Conservation (phyloP, 306 rosid species). For the Cucurbita maxima region DNA sequence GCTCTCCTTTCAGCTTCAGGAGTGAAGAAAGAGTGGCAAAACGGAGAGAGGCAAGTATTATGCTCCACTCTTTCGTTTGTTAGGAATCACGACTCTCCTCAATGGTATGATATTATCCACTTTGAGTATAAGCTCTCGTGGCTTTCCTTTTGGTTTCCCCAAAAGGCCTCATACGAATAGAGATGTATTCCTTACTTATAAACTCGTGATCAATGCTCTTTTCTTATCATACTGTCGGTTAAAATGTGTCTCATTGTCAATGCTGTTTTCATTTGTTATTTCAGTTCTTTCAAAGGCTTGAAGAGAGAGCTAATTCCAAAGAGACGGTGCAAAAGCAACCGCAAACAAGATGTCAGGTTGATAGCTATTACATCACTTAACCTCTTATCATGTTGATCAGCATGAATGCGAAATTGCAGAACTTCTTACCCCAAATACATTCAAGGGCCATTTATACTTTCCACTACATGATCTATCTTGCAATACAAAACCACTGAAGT, state of each 20-base stretch:
- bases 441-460: background rate
- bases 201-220: too few relatives aligned
- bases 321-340: constrained; percentile 36
- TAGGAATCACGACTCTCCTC: too few relatives aligned
- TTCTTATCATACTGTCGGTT: too few relatives aligned
- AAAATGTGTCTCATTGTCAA: background rate
- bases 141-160: too few relatives aligned
- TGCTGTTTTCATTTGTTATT: constrained; percentile 6
- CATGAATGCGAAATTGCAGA: background rate
- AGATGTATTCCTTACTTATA: too few relatives aligned
- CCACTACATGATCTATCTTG: background rate
- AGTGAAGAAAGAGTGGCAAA: constrained; percentile 89
- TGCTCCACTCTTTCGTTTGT: background rate
- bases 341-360: constrained; percentile 43
- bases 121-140: too few relatives aligned
- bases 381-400: background rate
- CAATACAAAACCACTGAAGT: background rate
- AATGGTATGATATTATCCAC: too few relatives aligned
- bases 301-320: constrained; percentile 35
- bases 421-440: background rate
- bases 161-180: too few relatives aligned
- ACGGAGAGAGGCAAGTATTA: constrained; percentile 62
- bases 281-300: constrained; percentile 59
- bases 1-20: constrained; percentile 55
- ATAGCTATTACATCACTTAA: background rate